phyloP scores from a whole-genome alignment of 2,329 filamentous ascomycete species.

The Colletotrichum orchidophilum region DNA sequence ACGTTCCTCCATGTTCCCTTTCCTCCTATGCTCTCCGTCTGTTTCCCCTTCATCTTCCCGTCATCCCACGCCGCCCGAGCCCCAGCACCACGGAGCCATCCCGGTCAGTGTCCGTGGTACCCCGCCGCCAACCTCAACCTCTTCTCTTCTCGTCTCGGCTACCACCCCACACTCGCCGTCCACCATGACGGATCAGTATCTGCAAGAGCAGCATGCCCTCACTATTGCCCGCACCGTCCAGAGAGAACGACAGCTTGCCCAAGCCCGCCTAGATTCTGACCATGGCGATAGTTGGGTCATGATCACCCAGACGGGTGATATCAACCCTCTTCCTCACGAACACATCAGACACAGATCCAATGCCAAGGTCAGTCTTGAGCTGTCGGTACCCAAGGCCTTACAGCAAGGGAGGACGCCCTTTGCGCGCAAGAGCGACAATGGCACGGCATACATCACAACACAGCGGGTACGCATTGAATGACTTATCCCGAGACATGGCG shows the following conservation, averaged over 20 bases:
- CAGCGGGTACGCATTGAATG: slow-evolving; percentile 71
- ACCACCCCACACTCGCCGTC: slow-evolving; percentile 30
- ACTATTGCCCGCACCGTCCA: slow-evolving; percentile 51
- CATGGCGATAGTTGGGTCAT: slow-evolving; percentile 83
- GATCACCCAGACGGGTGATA: slow-evolving; percentile 77
- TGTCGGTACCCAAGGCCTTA: slow-evolving; percentile 76
- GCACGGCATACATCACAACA: slow-evolving; percentile 84
- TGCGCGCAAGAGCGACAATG: slow-evolving; percentile 77
- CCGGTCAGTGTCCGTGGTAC: slow-evolving; percentile 30
- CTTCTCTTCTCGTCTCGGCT: slow-evolving; percentile 15
- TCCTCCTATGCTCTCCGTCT: slow-evolving; percentile 17
- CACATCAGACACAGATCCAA: slow-evolving; percentile 83
- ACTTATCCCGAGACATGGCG: slow-evolving; percentile 15
- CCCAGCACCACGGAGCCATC: slow-evolving; percentile 30
- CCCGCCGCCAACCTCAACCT: slow-evolving; percentile 27
- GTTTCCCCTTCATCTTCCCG: slow-evolving; percentile 7
- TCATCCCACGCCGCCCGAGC: slow-evolving; percentile 21
- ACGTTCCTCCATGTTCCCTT: slow-evolving; percentile 44
- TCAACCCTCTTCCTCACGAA: slow-evolving; percentile 87
- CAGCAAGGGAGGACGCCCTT: slow-evolving; percentile 69
- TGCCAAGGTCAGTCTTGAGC: slow-evolving; percentile 78
- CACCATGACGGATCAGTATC: slow-evolving; percentile 53
- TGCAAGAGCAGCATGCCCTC: slow-evolving; percentile 55
- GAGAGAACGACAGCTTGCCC: slow-evolving; percentile 39
- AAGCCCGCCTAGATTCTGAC: slow-evolving; percentile 57